Percentiles rank a stretch among this genome's conserved stretches.
phyloP scores from a whole-genome alignment of 805 yeast genomes.

The Ogataea paradorogensis region DNA sequence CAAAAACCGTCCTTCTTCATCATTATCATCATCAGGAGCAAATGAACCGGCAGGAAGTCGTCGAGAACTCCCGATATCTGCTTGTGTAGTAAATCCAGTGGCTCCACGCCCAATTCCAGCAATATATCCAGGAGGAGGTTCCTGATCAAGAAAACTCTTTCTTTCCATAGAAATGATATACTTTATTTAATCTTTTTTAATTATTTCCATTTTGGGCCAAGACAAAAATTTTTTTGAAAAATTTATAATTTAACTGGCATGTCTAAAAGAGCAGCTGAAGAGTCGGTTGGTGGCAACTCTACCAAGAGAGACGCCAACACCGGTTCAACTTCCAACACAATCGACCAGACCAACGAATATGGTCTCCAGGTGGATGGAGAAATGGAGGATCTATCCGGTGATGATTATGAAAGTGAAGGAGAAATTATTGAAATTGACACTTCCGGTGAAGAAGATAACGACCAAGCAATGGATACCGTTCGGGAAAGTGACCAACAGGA shows the following conservation, averaged over 20 bases:
- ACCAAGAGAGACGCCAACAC: conserved; percentile 20
- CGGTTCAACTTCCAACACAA: conserved; percentile 20
- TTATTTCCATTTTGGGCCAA: conserved; percentile 9
- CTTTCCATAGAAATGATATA: conserved; percentile 40
- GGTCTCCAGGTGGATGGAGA: conserved; percentile 65
- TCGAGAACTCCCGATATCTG: conserved; percentile 60
- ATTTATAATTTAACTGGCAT: conserved; percentile 14
- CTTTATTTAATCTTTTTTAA: conserved; percentile 2
- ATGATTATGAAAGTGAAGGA: conserved; percentile 89
- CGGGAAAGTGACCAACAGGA: conserved; percentile 38
- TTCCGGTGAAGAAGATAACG: conserved; percentile 49
- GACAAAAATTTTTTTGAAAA: conserved; percentile 10
- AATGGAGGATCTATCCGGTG: conserved; percentile 86
- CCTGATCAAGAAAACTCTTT: conserved; percentile 70
- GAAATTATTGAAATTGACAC: conserved; percentile 79
- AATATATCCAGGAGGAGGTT: conserved; percentile 85
- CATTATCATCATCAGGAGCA: conserved; percentile 25
- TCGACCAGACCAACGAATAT: conserved; percentile 38
- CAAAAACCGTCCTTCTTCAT: conserved; percentile 31
- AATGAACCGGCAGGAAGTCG: conserved; percentile 30
- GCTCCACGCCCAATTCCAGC: conserved; percentile 97
- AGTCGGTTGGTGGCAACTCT: conserved; percentile 12
- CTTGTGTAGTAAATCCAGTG: conserved; percentile 83
- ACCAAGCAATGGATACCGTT: conserved; percentile 32
- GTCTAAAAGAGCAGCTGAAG: conserved; percentile 36